phyloP scores from a whole-genome alignment of 1,139 yeast genomes.

The Protomyces pachydermus region DNA sequence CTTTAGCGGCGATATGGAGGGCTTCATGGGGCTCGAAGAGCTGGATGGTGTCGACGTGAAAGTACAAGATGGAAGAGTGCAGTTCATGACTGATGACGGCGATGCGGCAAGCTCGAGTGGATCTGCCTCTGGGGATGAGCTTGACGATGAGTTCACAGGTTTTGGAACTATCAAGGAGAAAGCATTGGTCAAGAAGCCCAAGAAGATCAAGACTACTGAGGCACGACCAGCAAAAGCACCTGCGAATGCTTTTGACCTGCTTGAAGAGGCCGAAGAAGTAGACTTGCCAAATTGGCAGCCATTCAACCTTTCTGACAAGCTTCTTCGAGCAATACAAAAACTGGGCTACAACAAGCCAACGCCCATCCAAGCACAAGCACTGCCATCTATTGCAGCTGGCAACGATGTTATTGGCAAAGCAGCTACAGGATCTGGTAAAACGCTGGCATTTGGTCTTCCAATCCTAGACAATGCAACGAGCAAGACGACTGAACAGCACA shows the following conservation, averaged over 20 bases:
- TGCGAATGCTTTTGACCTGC: conserved; percentile 29
- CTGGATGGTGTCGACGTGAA: conserved; percentile 82
- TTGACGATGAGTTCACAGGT: conserved; percentile 28
- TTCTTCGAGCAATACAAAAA: conserved; percentile 55
- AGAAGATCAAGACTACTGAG: conserved; percentile 28
- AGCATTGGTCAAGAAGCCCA: conserved; percentile 13
- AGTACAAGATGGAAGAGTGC: conserved; percentile 39
- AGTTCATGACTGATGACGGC: conserved; percentile 39
- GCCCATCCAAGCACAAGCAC: conserved; percentile 70
- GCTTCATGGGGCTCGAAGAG: conserved; percentile 88
- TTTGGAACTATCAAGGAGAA: conserved; percentile 13
- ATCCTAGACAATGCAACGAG: conserved; percentile 53
- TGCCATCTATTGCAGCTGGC: conserved; percentile 69
- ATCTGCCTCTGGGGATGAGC: conserved; percentile 19
- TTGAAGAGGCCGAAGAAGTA: conserved; percentile 43
- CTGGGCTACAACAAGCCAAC: conserved; percentile 70
- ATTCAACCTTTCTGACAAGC: conserved; percentile 47
- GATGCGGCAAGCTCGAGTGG: conserved; percentile 33
- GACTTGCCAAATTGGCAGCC: conserved; percentile 59
- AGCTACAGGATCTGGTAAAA: conserved; percentile 96
- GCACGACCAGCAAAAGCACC: conserved; percentile 23
- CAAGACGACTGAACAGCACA: conserved; percentile 32
- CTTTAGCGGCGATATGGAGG: conserved; percentile 66
- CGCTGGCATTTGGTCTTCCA: conserved; percentile 94
- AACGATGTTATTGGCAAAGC: conserved; percentile 91